phyloP scores from a whole-genome alignment of 1,284 basidiomycete genomes.

The Ceratobasidium sp. region DNA sequence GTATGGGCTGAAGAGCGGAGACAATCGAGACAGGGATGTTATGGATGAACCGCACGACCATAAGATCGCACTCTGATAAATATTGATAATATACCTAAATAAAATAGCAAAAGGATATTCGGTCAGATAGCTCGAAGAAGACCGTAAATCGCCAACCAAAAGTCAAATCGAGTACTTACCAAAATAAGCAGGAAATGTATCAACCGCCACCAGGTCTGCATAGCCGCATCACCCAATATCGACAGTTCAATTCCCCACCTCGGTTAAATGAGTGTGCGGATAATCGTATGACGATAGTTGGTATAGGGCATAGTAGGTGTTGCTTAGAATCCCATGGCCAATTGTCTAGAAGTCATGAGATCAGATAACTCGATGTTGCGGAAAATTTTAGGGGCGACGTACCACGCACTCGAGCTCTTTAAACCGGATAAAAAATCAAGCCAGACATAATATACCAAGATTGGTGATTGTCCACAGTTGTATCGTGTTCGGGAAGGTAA shows the following conservation, averaged over 20 bases:
- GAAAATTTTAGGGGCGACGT: too few relatives aligned
- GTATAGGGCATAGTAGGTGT: too few relatives aligned
- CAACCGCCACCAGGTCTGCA: too few relatives aligned
- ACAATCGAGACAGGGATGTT: background rate
- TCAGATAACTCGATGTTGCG: too few relatives aligned
- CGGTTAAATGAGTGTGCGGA: too few relatives aligned
- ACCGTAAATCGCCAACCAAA: background rate
- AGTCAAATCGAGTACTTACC: background rate
- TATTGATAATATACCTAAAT: background rate
- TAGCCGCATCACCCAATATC: too few relatives aligned
- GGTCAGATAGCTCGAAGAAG: background rate
- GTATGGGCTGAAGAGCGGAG: background rate
- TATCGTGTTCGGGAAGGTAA: background rate
- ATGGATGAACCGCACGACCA: background rate
- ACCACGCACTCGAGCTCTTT: too few relatives aligned
- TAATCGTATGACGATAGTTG: too few relatives aligned
- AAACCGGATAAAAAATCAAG: too few relatives aligned
- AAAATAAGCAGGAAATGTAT: background rate
- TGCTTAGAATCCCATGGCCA: too few relatives aligned
- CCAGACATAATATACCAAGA: background rate
- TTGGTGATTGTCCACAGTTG: background rate
- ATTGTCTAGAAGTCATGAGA: too few relatives aligned
- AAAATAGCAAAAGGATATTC: background rate
- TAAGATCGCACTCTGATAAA: background rate
- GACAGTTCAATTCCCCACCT: too few relatives aligned